A percentile compares a stretch with the other conserved stretches of the same genome.
Evolutionary conservation across 331 rosid species (phyloP).

Genomic region (Rhamnella rubrinervis): DNA sequence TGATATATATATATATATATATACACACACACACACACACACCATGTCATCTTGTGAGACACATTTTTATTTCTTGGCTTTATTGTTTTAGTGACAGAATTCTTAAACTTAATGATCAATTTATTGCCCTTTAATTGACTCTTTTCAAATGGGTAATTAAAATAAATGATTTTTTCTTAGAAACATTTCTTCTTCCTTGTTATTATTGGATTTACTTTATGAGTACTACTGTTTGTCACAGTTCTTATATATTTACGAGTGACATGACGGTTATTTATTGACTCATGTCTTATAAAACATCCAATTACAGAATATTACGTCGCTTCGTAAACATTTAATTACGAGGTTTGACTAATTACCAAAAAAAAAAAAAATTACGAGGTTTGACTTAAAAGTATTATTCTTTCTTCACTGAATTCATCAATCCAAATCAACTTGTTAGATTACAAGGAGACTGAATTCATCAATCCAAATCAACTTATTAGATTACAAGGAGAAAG

Average conservation of each 20-base stretch:
- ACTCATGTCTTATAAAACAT: no score
- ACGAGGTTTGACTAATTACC: no score
- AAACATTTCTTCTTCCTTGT: conserved; percentile 52
- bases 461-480: conserved; percentile 37
- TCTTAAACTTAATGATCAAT: conserved; percentile 41
- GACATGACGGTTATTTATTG: no score
- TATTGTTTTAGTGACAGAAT: conserved; percentile 26
- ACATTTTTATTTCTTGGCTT: conserved; percentile 7
- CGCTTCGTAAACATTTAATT: no score
- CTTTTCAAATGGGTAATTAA: conserved; percentile 42
- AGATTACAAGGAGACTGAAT: conserved; percentile 18
- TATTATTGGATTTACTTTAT: conserved; percentile 22
- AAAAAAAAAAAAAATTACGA: no score
- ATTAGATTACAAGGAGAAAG: neutral
- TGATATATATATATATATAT: no score
- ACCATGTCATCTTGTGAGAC: conserved; percentile 30
- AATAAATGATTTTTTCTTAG: conserved; percentile 34
- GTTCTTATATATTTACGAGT: no score
- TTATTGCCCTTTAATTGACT: conserved; percentile 38
- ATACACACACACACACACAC: no score
- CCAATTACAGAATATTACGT: no score
- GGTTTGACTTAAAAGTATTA: no score
- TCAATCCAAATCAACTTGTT: conserved; percentile 35
- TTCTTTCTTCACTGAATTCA: conserved; percentile 39
- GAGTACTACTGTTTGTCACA: no score